Conservation (phyloP, 345 rosid species). For the Gossypioides kirkii region DNA sequence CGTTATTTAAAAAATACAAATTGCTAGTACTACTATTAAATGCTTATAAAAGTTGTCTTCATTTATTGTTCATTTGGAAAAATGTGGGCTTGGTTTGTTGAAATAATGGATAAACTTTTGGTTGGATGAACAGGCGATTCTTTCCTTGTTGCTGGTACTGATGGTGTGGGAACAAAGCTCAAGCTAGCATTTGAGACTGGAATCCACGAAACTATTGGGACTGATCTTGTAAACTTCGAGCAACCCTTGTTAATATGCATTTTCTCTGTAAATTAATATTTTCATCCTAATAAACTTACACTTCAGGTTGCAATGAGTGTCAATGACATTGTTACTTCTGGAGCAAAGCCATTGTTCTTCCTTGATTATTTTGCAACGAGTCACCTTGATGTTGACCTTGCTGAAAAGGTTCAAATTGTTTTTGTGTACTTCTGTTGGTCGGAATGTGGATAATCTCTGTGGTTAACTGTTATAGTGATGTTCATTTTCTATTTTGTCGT, state of each 20-base stretch:
- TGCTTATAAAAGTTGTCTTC: not conserved
- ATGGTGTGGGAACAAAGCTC: slow-evolving; percentile 98
- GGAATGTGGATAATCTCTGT: not conserved
- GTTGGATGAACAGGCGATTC: slow-evolving; percentile 56
- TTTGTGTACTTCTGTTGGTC: not conserved
- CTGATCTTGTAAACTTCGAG: slow-evolving; percentile 58
- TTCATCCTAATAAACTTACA: slow-evolving; percentile 6
- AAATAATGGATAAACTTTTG: slow-evolving; percentile 4
- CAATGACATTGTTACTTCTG: slow-evolving; percentile 91
- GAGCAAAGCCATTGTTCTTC: slow-evolving; percentile 90
- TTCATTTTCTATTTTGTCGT: slow-evolving; percentile 3
- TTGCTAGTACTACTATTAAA: not conserved
- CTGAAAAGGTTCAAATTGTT: slow-evolving; percentile 62
- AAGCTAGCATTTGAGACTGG: slow-evolving; percentile 93
- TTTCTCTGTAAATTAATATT: not conserved
- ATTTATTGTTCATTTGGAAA: not conserved
- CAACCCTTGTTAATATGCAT: not conserved
- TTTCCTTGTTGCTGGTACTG: slow-evolving; percentile 90
- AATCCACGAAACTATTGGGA: slow-evolving; percentile 85
- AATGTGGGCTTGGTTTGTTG: not conserved
- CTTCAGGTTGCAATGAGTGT: slow-evolving; percentile 95
- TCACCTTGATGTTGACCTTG: slow-evolving; percentile 89
- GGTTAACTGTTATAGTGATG: not conserved
- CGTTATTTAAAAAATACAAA: not conserved
- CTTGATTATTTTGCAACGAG: slow-evolving; percentile 96